Conservation (phyloP, 306 rosid genomes). For the Prunus campanulata region DNA sequence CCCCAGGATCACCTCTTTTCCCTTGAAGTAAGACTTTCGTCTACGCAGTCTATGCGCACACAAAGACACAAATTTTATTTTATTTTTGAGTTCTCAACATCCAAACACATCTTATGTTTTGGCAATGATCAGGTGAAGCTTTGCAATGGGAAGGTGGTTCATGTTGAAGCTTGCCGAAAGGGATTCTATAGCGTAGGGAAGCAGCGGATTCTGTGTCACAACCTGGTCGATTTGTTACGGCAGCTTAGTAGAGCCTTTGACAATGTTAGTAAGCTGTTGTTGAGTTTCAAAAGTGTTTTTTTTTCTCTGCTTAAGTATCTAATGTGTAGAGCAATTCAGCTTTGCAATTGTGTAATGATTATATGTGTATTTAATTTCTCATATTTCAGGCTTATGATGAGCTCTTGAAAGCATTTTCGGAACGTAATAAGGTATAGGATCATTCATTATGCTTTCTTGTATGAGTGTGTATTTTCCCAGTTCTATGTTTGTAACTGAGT, state of each 20-base stretch:
- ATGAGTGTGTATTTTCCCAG: background rate
- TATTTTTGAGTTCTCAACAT: background rate
- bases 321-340: background rate
- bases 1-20: conserved; percentile 73
- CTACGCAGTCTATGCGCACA: background rate
- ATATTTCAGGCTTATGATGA: conserved; percentile 73
- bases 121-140: conserved; percentile 67
- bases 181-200: conserved; percentile 83
- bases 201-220: conserved; percentile 78
- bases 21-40: conserved; percentile 52
- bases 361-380: conserved; percentile 16
- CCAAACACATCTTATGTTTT: background rate
- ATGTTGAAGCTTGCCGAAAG: conserved; percentile 84
- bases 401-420: conserved; percentile 81
- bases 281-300: background rate
- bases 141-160: conserved; percentile 84
- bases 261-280: conserved; percentile 45
- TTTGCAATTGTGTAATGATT: background rate
- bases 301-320: background rate
- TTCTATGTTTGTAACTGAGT: conserved; percentile 1
- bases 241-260: conserved; percentile 94
- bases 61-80: background rate
- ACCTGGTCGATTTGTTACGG: conserved; percentile 82
- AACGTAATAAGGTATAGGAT: conserved; percentile 77
- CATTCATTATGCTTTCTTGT: conserved; percentile 11